Conservation (phyloP, 169 alveolate genomes). For the Blepharisma undulans region DNA sequence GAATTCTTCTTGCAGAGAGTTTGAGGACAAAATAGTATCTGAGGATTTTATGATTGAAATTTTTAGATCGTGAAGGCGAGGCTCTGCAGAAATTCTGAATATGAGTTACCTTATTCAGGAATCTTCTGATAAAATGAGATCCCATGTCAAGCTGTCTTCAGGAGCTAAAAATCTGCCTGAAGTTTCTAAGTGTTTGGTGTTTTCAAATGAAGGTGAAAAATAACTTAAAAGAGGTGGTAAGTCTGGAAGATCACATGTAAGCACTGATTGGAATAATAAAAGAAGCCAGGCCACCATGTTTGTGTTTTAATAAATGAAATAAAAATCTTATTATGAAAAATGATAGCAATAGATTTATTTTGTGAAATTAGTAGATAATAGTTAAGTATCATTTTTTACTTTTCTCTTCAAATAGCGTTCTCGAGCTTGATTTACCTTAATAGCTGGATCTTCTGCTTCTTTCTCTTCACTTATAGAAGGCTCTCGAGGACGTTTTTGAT, state of each 20-base stretch:
- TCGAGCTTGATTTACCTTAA: background rate
- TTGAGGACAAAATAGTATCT: background rate
- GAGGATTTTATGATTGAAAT: background rate
- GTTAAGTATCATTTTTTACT: background rate
- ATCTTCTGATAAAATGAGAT: background rate
- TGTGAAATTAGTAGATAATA: background rate
- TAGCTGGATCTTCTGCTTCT: background rate
- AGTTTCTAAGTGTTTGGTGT: background rate
- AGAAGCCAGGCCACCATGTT: slow-evolving; percentile 8
- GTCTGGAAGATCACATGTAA: background rate
- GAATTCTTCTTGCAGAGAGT: background rate
- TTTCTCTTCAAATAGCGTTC: slow-evolving; percentile 11
- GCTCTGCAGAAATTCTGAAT: background rate
- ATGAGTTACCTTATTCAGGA: background rate
- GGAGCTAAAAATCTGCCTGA: slow-evolving; percentile 23
- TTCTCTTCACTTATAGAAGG: background rate
- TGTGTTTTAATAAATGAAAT: background rate
- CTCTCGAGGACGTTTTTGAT: background rate
- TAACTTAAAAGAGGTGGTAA: background rate
- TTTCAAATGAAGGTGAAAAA: slow-evolving; percentile 6
- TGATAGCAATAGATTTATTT: too few species aligned
- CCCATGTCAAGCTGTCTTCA: background rate
- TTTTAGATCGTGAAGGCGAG: background rate
- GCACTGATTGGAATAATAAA: background rate
- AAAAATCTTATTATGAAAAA: background rate